Evolutionary conservation across 305 asterid species (phyloP), one percentile per base, ranked within the genome.

Genomic region (Nicotiana rustica): DNA sequence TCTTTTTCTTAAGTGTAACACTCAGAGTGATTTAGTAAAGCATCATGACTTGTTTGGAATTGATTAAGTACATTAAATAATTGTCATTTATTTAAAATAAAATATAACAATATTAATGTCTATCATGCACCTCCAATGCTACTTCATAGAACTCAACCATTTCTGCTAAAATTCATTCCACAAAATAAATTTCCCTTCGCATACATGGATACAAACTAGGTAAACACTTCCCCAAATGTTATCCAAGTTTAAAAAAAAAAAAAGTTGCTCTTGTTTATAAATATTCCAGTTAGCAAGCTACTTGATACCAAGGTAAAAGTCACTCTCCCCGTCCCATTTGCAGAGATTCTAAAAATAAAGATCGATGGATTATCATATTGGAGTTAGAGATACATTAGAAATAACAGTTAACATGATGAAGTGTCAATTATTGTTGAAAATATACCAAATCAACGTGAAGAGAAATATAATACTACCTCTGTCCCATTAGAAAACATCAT

Each of bases 121-220:
- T 70, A 70, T 69, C 56, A 19, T 70, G 78, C n/a, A 38, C 55
- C 77, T 67, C 55, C 38, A 25, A 67, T 36, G 33, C 38, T 35
- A 38, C 33, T 8, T 15, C 41, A 9, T 18, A 70, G 35, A 41
- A 18, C 77, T 38, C 56, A 41, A 41, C 57, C 21, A 38, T 38
- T 41, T 18, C 35, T 70, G 17, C 18, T 52, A 69, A 69, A 69
- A 69, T 69, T 38, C 21, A 31, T 18, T 3, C n/a, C 35, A 41
- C 77, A 69, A 18, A 38, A 69, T 10, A 25, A 65, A 13, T 65
- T 29, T 65, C 38, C 18, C 41, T 65, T 65, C 69, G 31, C 18
- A 65, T 65, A 19, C 35, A 41, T 69, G 35, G 59, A 29, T 41
- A 69, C 35, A 69, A 69, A 69, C 18, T 18, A 14, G 9, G 33